A percentile compares a stretch with the other conserved stretches of the same genome.
phyloP scores from a whole-genome alignment of 2,329 filamentous ascomycete species.

The Davidsoniella neocaledoniae region DNA sequence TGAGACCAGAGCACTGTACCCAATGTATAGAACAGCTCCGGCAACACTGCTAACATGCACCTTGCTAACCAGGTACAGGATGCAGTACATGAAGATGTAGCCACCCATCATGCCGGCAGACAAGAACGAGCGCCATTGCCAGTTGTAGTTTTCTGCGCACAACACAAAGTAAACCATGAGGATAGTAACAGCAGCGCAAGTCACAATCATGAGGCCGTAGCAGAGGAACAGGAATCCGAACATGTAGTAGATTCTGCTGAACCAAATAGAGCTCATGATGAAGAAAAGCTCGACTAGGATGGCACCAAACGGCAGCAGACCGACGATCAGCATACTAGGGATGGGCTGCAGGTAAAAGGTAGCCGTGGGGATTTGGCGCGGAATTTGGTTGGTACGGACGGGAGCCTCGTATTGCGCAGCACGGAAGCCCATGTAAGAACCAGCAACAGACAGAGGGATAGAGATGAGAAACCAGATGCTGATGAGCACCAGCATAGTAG shows the following conservation, averaged over 20 bases:
- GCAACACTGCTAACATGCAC: slow-evolving; percentile 71
- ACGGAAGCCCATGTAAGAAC: slow-evolving; percentile 88
- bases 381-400: slow-evolving; percentile 93
- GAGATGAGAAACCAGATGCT: slow-evolving; percentile 96
- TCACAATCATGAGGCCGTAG: slow-evolving; percentile 94
- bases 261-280: slow-evolving; percentile 99
- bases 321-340: slow-evolving; percentile 81
- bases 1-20: slow-evolving; percentile 78
- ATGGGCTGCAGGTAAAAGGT: slow-evolving; percentile 70
- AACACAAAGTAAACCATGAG: slow-evolving; percentile 93
- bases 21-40: slow-evolving; percentile 78
- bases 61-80: slow-evolving; percentile 82
- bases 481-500: slow-evolving; percentile 88
- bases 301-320: slow-evolving; percentile 82
- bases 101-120: slow-evolving; percentile 78
- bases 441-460: slow-evolving; percentile 73
- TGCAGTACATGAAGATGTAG: slow-evolving; percentile 82
- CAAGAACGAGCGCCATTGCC: slow-evolving; percentile 93
- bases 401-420: slow-evolving; percentile 55
- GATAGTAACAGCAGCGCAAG: slow-evolving; percentile 79
- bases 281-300: slow-evolving; percentile 99
- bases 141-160: slow-evolving; percentile 94
- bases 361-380: slow-evolving; percentile 79
- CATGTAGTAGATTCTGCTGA: slow-evolving; percentile 99
- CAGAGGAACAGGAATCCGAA: slow-evolving; percentile 97